These are phyloP conservation scores for Cyberlindnera samutprakarnensis DNA, from an alignment of 805 yeast species.

Conservation along the genomic window DNA sequence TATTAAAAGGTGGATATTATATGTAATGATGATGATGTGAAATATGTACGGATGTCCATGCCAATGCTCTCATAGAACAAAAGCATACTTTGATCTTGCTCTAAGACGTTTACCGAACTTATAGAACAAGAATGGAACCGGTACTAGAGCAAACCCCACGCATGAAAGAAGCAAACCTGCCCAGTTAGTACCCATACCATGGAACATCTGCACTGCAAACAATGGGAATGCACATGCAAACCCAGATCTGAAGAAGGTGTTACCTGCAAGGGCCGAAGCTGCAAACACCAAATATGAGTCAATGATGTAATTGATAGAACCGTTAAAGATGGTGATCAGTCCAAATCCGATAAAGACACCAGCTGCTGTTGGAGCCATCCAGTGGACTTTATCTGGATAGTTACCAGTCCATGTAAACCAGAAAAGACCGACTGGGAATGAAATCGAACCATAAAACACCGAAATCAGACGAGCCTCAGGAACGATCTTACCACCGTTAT, in stretches of 20 bases:
- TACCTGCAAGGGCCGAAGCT: constrained; percentile 74
- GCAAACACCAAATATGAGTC: constrained; percentile 66
- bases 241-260: constrained; percentile 59
- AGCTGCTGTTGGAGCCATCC: constrained; percentile 73
- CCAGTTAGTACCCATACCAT: constrained; percentile 65
- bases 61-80: constrained; percentile 18
- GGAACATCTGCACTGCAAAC: constrained; percentile 66
- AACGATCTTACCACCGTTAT: constrained; percentile 51
- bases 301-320: constrained; percentile 63
- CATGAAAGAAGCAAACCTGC: constrained; percentile 69
- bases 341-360: constrained; percentile 65
- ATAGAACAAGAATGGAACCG: constrained; percentile 63
- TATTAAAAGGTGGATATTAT: no score
- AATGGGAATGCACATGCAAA: constrained; percentile 69
- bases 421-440: constrained; percentile 71
- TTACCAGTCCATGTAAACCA: constrained; percentile 90
- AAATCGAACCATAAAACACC: constrained; percentile 62
- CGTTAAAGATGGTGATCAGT: constrained; percentile 56
- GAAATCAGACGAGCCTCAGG: constrained; percentile 80
- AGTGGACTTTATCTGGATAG: constrained; percentile 61
- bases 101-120: constrained; percentile 52
- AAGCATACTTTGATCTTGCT: constrained; percentile 51
- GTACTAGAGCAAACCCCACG: constrained; percentile 46
- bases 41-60: not conserved
- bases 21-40: not conserved